Evolutionary conservation across 2,329 filamentous ascomycete genomes (phyloP), one percentile per base, ranked within the genome.

Genomic region (Aspergillus costaricaensis): DNA sequence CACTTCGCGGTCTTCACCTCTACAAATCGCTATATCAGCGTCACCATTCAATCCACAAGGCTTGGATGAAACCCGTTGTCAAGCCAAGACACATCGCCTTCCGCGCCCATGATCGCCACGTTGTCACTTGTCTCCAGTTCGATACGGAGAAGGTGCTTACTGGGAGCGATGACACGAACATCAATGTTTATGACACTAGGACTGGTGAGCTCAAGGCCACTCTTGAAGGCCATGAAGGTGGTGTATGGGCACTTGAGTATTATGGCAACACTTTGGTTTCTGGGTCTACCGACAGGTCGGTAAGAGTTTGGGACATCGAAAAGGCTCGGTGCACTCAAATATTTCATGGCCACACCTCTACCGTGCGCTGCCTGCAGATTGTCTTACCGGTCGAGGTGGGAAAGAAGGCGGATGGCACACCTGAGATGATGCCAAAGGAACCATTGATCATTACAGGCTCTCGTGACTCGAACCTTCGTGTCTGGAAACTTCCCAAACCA

Each of bases 231-330:
- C 95, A 99, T 68, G 95, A 99, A 76, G 95, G 95, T 36, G 95
- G 95, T 49, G 95, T 99, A 1, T 99, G 95, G 95, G 95, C 95
- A 30, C 80, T 99, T 56, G 93, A 98, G 75, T 99, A 98, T 73
- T 89, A 97, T 72, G 94, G 93, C 54, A 97, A 98, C 72, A 92
- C 91, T 15, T 81, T 99, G 19, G 95, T 99, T 2, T 99, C 95
- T 15, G 95, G 95, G 2, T 97, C 93, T 6, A 99, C 95, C 0
- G 95, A 99, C 77, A 85, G 95, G 50, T 96, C 95, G 10, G 95
- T 99, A n/a, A 88, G 95, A n/a, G 94, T 99, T 0, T 99, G 95
- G 95, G 94, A 99, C 73, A 97, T 99, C 65, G 92, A 96, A 72
- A 90, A 90, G 69, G 95, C 93, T 0, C 86, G 91, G 49, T 97